phyloP scores from a whole-genome alignment of 495 filamentous ascomycete genomes.

The Neurospora sp. region DNA sequence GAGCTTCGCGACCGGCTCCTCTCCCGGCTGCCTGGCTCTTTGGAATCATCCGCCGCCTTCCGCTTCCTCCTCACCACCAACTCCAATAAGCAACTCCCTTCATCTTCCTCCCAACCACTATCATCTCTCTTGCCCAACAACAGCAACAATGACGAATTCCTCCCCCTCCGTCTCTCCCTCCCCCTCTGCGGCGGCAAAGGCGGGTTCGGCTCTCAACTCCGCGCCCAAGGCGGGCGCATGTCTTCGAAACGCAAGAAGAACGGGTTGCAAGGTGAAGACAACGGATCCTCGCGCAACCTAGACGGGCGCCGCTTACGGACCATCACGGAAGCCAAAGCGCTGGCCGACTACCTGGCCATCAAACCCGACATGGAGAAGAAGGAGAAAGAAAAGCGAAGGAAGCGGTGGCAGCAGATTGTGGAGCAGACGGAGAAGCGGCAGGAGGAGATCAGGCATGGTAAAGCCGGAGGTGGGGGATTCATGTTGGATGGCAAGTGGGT shows the following conservation, averaged over 20 bases:
- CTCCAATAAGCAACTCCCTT: slow-evolving; percentile 58
- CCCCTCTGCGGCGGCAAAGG: slow-evolving; percentile 85
- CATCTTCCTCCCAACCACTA: slow-evolving; percentile 35
- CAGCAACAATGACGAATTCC: slow-evolving; percentile 43
- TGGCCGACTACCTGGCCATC: slow-evolving; percentile 88
- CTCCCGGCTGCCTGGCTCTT: slow-evolving; percentile 47
- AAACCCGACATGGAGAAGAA: slow-evolving; percentile 95
- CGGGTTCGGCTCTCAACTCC: slow-evolving; percentile 93
- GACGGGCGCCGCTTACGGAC: slow-evolving; percentile 86
- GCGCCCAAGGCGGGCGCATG: slow-evolving; percentile 96
- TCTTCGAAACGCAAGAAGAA: slow-evolving; percentile 81
- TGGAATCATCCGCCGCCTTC: slow-evolving; percentile 13
- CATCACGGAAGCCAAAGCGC: slow-evolving; percentile 84
- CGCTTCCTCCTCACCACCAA: slow-evolving; percentile 72
- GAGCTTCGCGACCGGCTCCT: slow-evolving; percentile 55
- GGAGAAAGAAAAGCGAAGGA: slow-evolving; percentile 73
- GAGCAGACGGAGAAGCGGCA: slow-evolving; percentile 70
- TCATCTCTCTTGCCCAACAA: slow-evolving; percentile 39
- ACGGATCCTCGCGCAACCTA: slow-evolving; percentile 82
- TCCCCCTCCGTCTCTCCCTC: slow-evolving; percentile 69
- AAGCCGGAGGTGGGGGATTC: slow-evolving; percentile 39
- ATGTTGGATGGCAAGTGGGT: slow-evolving; percentile 80
- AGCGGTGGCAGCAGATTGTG: slow-evolving; percentile 76
- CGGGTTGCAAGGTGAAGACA: slow-evolving; percentile 56
- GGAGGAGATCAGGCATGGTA: slow-evolving; percentile 62